These are phyloP conservation scores for Tylopilus subfusipes DNA, from an alignment of 768 basidiomycete species.

Conservation along the genomic window DNA sequence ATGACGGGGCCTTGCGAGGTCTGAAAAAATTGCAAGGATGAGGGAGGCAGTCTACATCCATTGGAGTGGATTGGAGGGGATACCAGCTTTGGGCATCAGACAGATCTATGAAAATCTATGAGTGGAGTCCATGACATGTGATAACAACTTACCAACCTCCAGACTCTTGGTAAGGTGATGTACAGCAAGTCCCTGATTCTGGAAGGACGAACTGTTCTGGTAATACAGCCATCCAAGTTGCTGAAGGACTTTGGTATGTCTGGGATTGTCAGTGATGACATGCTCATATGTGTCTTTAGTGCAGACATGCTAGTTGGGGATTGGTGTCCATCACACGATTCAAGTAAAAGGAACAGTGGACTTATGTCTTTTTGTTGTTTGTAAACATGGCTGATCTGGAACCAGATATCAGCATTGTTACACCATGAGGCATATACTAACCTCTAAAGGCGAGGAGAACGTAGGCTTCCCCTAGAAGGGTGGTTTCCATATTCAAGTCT, in stretches of 20 bases:
- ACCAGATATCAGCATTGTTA: conserved; percentile 99
- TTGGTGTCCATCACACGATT: conserved; percentile 12
- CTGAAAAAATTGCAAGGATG: conserved; percentile 56
- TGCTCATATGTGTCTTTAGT: conserved; percentile 97
- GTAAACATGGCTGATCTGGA: conserved; percentile 98
- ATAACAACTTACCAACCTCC: conserved; percentile 71
- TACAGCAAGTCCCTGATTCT: conserved; percentile 93
- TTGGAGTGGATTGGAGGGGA: conserved; percentile 80
- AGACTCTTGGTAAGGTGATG: conserved; percentile 91
- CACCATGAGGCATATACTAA: too few species aligned
- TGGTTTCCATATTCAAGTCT: too few species aligned
- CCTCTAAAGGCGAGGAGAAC: too few species aligned
- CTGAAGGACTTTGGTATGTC: conserved; percentile 94
- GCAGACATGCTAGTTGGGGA: conserved; percentile 60
- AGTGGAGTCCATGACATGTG: background rate
- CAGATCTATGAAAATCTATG: conserved; percentile 55
- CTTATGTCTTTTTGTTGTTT: conserved; percentile 95
- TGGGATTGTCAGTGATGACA: conserved; percentile 88
- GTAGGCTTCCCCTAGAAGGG: too few species aligned
- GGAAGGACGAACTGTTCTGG: conserved; percentile 91
- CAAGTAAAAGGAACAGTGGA: conserved; percentile 6
- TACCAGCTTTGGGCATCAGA: conserved; percentile 99
- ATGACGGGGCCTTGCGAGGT: conserved; percentile 41
- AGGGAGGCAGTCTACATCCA: conserved; percentile 66
- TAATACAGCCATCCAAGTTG: conserved; percentile 98